Conservation (phyloP, 331 rosid genomes). For the Rosa hybrid region DNA sequence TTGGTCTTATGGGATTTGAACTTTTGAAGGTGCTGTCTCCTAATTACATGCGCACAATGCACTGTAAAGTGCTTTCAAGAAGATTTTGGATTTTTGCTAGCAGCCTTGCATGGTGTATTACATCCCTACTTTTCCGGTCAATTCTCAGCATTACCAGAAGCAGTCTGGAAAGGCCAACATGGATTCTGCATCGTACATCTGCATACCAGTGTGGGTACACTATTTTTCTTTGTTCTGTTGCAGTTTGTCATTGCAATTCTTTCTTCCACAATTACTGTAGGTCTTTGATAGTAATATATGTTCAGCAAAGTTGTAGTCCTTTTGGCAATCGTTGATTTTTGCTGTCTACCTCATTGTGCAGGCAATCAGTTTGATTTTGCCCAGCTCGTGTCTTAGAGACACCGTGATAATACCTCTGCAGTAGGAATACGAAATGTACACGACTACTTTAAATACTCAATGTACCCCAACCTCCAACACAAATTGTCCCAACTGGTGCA, state of each 20-base stretch:
- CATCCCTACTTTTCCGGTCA: too few relatives aligned
- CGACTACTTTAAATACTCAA: too few relatives aligned
- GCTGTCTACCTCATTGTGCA: neutral
- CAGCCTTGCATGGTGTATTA: too few relatives aligned
- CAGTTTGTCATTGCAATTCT: neutral
- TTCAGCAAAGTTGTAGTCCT: neutral
- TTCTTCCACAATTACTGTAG: neutral
- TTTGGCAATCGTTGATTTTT: neutral
- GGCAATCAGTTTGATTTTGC: neutral
- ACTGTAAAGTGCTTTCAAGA: too few relatives aligned
- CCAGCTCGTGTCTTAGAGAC: neutral
- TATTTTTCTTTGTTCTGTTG: neutral
- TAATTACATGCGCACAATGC: too few relatives aligned
- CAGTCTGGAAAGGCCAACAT: neutral
- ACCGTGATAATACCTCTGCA: neutral
- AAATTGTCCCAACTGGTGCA: too few relatives aligned
- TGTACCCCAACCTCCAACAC: too few relatives aligned
- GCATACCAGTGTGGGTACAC: conserved; percentile 2
- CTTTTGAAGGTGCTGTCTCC: too few relatives aligned
- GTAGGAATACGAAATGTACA: neutral
- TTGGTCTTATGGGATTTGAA: too few relatives aligned
- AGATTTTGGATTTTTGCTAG: neutral
- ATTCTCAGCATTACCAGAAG: too few relatives aligned
- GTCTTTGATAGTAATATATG: neutral
- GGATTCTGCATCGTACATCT: neutral